Evolutionary conservation across 2,329 filamentous ascomycete genomes (phyloP), one percentile per base, ranked within the genome.

Genomic region (Mariannaea sp.): DNA sequence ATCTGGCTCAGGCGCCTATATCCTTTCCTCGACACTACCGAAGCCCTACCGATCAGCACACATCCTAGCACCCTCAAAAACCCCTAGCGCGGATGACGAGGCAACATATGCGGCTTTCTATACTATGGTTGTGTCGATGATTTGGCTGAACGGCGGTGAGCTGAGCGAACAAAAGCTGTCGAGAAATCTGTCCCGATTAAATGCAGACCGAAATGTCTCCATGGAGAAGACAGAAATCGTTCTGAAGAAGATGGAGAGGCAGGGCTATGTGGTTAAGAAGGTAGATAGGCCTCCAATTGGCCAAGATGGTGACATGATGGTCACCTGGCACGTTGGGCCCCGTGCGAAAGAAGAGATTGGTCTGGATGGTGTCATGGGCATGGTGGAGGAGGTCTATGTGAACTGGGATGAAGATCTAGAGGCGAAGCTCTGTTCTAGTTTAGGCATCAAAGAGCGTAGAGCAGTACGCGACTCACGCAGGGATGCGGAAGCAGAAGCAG

Each of bases 281-380:
- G 81, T 86, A 16, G 92, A 97, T 62, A 82, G 75, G 38, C 77
- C 77, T 10, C 70, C 72, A 53, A 69, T 67, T 69, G 72, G 73
- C 4, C 63, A 76, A 24, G 85, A 84, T 1, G 90, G 89, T 20
- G 90, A 96, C 30, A 86, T 93, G 58, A 79, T 83, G 2, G 79
- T 91, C 7, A 92, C 90, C 41, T 99, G 90, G 81, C 83, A 89
- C 50, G 83, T 97, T 12, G 94, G 94, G 0, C 88, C 91, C 5
- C 82, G 94, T 17, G 93, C 89, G 5, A 94, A 89, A 72, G 80
- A 92, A 7, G 94, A 97, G 71, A 83, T 97, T 29, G 90, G 89
- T 0, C 78, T 86, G n/a, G 80, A 85, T 43, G 90, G 89, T 1
- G 88, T 94, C 10, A 83, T 85, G 14, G 85, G 84, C 1, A 73